Base-by-base conservation (phyloP, 73 alveolate genomes). In the Paramecium sexaurelia region DNA sequence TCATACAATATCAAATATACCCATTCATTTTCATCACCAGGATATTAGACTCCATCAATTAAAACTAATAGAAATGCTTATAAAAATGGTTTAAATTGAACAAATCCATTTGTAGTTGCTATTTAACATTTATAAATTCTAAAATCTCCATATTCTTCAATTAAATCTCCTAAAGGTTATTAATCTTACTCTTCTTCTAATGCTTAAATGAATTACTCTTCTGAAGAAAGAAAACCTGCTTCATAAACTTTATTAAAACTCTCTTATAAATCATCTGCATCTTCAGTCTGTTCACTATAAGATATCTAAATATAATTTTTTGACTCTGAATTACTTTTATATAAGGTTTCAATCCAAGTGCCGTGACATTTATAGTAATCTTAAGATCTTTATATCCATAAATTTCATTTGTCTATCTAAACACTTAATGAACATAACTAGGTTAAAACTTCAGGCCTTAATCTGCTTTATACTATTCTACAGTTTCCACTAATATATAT, bases 41-140 rank as follows among this genome's bases (percentile, higher is more conserved):
- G 90, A 78, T 41, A 78, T 78, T 78, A 24, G 2, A 39, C 90
- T 37, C 90, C 90, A 78, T 78, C 90, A 19, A 78, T 78, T 26
- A 78, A 24, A 17, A 78, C 55, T 19, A 41, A 45, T 8, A 78
- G 55, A 43, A 41, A 78, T 78, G 90, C 90, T 78, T 78, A 33
- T 78, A 78, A 22, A 24, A 41, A 39, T 17, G 73, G 75, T 24
- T 78, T 78, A 24, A 78, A 78, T 43, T 78, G 20, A 17, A 33
- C 41, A 37, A 78, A 41, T 4, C 83, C 83, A 0, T 78, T 40
- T 11, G 90, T 32, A 6, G 17, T 78, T 7, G 33, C 43, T 15
- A 20, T 78, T 17, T 32, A 5, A 41, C 75, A 20, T 10, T 78
- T 39, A 22, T 41, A 78, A 17, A 45, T 78, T 26, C 9, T 78